Base-by-base conservation (phyloP, 805 yeast species). In the Saccharomycopsis sp. region DNA sequence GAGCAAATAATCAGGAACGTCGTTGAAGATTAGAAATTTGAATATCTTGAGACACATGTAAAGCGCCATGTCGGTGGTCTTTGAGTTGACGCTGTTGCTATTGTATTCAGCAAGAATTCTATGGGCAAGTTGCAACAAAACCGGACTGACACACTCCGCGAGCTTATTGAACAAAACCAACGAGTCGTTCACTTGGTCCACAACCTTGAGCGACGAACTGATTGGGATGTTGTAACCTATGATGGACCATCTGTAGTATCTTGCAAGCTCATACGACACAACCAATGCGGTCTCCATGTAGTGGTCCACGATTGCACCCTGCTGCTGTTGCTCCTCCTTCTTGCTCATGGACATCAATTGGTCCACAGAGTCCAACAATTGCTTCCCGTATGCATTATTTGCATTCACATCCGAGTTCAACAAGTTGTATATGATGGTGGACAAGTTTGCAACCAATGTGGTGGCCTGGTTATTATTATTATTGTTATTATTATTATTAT, bases 1-100 rank as follows among this genome's bases (percentile, higher is more conserved):
- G 17, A 51, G 55, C 39, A 73, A 64, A 47, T 72, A 73, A 17
- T 57, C 66, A 1, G 88, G 83, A 36, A 80, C 61, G 47, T 75
- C 76, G 39, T 67, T 71, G 52, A 69, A 68, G 8, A 83, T 71
- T 19, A 70, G 68, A 54, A 69, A 80, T 52, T 81, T 80, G 64
- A 75, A 79, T 42, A 71, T 65, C 55, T 82, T 82, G 46, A 82
- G 63, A 18, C 79, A 73, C 51, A 75, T 59, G 56, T 80, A 80
- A 42, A 82, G 61, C 6, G 36, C 31, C 12, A 16, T n/a, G 31
- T 42, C 32, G 27, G 20, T 22, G 7, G n/a, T 9, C 9, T 17
- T 13, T 18, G 27, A 29, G 7, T 15, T 16, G 9, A 35, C 15
- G 19, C 30, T 22, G 25, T 29, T 16, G n/a, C 25, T 13, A 23